Evolutionary conservation across 208 protist species (phyloP), one percentile per base, ranked within the genome.

Genomic region (Phytomonas sp.): DNA sequence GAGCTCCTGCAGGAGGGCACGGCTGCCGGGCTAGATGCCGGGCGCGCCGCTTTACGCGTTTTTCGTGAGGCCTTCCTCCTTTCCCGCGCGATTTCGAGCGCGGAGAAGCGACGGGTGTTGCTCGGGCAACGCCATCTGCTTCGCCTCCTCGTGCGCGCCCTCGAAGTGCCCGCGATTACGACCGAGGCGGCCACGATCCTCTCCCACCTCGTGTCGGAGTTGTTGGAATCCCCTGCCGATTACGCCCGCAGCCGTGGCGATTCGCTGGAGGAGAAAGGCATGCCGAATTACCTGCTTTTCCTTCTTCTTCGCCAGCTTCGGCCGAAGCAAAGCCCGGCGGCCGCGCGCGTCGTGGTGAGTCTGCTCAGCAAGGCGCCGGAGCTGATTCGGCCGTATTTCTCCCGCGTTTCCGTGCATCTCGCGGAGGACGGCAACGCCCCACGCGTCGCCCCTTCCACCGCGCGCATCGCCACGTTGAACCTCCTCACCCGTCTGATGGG

Each of bases 201-300:
- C 4, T 86, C 83, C 63, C 72, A 75, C n/a, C 70, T 93, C 40
- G 81, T 86, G 15, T 73, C 84, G 26, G 87, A 93, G 61, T 69
- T 93, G 34, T 71, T 85, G 28, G 91, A 96, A 66, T 91, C 85
- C 6, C 88, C 88, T 7, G 70, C 83, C 29, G 87, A 96, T 77
- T 96, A 94, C 83, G 77, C 85, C 63, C 82, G 79, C 65, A 83
- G 78, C 32, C 84, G 84, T 28, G 67, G 86, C 23, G 88, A 96
- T 69, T 66, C 81, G 26, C 78, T 80, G 13, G 88, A 94, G 59
- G 83, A 86, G 31, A 23, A 60, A n/a, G 91, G 91, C 31, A 94
- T 96, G 91, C 91, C 91, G 33, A 96, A 96, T 74, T 94, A 87
- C 66, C 65, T 93, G 30, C 84, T 96, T 63, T 94, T 96, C 68